Evolutionary conservation across 345 rosid genomes (phyloP).

Genomic region (Moringa oleifera): DNA sequence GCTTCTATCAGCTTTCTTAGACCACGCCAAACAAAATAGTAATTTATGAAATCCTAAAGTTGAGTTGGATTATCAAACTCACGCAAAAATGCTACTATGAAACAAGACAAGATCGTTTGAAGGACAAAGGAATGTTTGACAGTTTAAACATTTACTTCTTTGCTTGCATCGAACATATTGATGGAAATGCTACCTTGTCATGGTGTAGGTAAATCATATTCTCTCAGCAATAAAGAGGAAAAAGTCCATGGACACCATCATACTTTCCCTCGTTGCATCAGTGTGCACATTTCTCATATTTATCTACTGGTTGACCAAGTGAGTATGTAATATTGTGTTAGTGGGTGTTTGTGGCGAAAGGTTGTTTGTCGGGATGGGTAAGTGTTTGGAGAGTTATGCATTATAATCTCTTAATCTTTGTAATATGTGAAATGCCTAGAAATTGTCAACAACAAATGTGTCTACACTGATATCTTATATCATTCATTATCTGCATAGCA

Average conservation of each 20-base stretch:
- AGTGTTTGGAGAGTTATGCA: slow-evolving; percentile 8
- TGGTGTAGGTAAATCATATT: slow-evolving; percentile 77
- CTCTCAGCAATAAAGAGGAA: slow-evolving; percentile 85
- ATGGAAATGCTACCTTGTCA: neutral
- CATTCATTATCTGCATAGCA: too few species aligned
- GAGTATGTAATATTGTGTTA: slow-evolving; percentile 21
- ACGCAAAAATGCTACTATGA: too few species aligned
- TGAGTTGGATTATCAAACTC: neutral
- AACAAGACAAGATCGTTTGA: neutral
- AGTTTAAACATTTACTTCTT: neutral
- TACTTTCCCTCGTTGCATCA: slow-evolving; percentile 89
- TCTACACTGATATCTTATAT: too few species aligned
- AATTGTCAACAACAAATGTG: too few species aligned
- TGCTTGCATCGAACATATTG: neutral
- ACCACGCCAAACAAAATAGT: too few species aligned
- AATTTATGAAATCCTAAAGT: neutral
- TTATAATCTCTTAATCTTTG: slow-evolving; percentile 3
- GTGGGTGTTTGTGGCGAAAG: slow-evolving; percentile 19
- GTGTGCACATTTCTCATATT: slow-evolving; percentile 91
- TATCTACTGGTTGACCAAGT: slow-evolving; percentile 93
- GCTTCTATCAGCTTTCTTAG: too few species aligned
- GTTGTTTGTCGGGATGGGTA: slow-evolving; percentile 4
- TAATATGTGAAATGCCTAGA: too few species aligned
- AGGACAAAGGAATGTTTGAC: neutral
- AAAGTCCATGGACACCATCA: slow-evolving; percentile 92